Evolutionary conservation across 768 basidiomycete genomes (phyloP), one percentile per base, ranked within the genome.

Genomic region (Tulasnella sp.): DNA sequence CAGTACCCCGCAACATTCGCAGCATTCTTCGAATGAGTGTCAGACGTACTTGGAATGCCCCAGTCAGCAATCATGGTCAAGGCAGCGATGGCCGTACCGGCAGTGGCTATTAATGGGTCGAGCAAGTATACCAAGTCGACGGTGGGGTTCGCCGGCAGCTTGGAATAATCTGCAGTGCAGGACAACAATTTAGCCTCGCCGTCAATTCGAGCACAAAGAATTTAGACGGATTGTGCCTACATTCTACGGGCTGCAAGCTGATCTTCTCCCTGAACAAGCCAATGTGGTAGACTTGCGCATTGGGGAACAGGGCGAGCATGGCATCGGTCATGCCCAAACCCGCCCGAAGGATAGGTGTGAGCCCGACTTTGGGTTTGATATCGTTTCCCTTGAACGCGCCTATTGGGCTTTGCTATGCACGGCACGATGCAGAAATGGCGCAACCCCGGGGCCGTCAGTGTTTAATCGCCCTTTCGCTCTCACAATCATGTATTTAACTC

Each of bases 241-340:
- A 95, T 88, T 97, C 94, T 15, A 97, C 93, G 9, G 97, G 95
- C 76, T 95, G 94, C 73, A 97, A 85, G 42, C 89, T 90, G 19
- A 91, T 88, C 81, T 93, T 95, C 84, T 94, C 96, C 74, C 96
- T 86, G 83, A 89, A 97, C 29, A 98, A 83, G 29, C 96, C 96
- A 64, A 98, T 87, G 81, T 97, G 96, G 79, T 95, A 94, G 3
- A 97, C 94, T 9, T 91, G 89, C 0, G 95, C 93, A 49, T 85
- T 92, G 86, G 95, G 96, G 83, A 96, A 97, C 71, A 96, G 85
- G 73, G 88, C 88, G 77, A 96, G 84, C 81, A 97, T 83, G 29
- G 93, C 93, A 79, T 97, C 94, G 0, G 92, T 88, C 94, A 99
- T 96, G 22, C 95, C 94, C 78, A 96, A 84, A 6, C 97, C 97